Percentiles rank a stretch among this genome's conserved stretches.
Conservation (phyloP, 257 asterid genomes). For the Nicotiana otophora region DNA sequence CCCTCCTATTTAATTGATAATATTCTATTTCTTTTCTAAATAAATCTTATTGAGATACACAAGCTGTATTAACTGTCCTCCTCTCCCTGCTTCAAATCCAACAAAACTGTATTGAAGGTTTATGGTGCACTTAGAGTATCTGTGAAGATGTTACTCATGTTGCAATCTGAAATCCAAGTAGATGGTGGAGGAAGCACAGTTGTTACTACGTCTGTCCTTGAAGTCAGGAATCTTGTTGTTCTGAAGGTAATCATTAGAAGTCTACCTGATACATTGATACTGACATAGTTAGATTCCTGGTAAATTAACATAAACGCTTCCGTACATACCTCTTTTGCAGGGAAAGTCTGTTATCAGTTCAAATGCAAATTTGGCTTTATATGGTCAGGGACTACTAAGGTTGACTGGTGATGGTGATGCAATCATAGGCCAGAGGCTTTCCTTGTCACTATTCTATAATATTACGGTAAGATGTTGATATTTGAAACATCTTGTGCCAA, state of each 20-base stretch:
- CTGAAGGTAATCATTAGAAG: constrained; percentile 55
- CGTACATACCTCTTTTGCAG: constrained; percentile 35
- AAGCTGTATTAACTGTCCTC: neutral
- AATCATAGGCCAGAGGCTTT: constrained; percentile 84
- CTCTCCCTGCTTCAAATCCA: neutral
- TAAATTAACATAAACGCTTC: neutral
- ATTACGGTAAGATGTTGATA: constrained; percentile 63
- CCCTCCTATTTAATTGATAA: neutral
- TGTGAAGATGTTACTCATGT: constrained; percentile 94
- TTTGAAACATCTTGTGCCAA: neutral
- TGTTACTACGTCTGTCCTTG: constrained; percentile 81
- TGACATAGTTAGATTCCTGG: neutral
- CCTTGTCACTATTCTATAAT: constrained; percentile 81
- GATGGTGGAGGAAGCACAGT: constrained; percentile 79
- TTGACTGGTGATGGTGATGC: constrained; percentile 91
- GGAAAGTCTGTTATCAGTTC: constrained; percentile 81
- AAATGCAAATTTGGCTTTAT: constrained; percentile 80
- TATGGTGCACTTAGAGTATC: constrained; percentile 90
- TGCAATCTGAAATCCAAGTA: constrained; percentile 77
- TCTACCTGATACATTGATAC: neutral
- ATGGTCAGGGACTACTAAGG: constrained; percentile 81
- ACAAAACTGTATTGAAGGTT: constrained; percentile 35
- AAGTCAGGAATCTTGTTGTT: constrained; percentile 95
- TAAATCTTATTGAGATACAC: neutral
- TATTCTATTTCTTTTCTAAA: neutral